Conservation (phyloP, 108 stramenopile species). For the Cylindrotheca closterium region DNA sequence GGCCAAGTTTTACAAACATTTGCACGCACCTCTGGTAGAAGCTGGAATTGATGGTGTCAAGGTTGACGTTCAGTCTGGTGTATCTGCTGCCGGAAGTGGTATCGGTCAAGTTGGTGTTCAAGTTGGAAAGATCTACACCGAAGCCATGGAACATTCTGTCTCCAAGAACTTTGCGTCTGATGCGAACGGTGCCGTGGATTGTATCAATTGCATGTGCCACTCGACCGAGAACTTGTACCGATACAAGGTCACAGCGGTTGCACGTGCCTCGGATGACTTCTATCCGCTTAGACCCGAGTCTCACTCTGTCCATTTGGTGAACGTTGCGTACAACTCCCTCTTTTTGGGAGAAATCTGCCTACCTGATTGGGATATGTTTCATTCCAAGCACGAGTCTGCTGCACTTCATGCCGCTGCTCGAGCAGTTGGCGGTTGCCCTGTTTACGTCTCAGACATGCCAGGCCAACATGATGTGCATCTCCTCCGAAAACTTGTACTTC, state of each 20-base stretch:
- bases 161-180: constrained; percentile 21
- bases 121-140: constrained; percentile 32
- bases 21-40: constrained; percentile 45
- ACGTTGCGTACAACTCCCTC: constrained; percentile 64
- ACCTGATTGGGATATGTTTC: constrained; percentile 84
- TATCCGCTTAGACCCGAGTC: constrained; percentile 49
- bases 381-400: constrained; percentile 46
- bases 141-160: constrained; percentile 51
- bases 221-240: constrained; percentile 52
- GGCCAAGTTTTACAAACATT: constrained; percentile 47
- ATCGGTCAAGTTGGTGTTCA: constrained; percentile 22
- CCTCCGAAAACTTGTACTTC: constrained; percentile 34
- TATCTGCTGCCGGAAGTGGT: constrained; percentile 40
- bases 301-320: constrained; percentile 56
- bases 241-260: constrained; percentile 35
- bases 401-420: constrained; percentile 62
- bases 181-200: constrained; percentile 24
- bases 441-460: constrained; percentile 65
- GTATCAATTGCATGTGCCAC: constrained; percentile 81
- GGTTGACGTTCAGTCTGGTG: constrained; percentile 61
- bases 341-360: constrained; percentile 53
- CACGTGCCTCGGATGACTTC: constrained; percentile 61
- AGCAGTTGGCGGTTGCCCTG: constrained; percentile 61
- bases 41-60: constrained; percentile 72
- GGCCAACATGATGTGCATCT: constrained; percentile 35